phyloP scores from a whole-genome alignment of 1,139 yeast species.

The Chernovozyma aurita region DNA sequence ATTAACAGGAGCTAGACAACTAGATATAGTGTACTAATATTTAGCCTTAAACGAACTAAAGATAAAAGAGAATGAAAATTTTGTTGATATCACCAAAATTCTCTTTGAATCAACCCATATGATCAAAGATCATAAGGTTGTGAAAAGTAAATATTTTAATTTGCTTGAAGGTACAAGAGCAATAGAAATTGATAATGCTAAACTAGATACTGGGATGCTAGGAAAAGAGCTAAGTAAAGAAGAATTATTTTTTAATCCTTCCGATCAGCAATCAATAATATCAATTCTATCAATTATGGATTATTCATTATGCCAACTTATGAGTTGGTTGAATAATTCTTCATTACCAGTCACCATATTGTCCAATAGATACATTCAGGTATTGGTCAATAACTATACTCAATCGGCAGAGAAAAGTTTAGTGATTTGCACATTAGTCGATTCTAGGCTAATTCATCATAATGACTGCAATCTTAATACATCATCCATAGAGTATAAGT shows the following conservation, averaged over 20 bases:
- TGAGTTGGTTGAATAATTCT: slow-evolving; percentile 61
- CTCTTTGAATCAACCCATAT: slow-evolving; percentile 27
- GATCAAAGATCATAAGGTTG: slow-evolving; percentile 39
- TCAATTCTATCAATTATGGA: slow-evolving; percentile 45
- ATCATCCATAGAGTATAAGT: slow-evolving; percentile 13
- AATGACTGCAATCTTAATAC: slow-evolving; percentile 3
- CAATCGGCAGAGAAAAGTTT: slow-evolving; percentile 5
- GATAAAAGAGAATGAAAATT: slow-evolving; percentile 11
- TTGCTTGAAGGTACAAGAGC: slow-evolving; percentile 74
- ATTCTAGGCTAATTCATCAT: slow-evolving; percentile 12
- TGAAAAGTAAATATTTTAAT: slow-evolving; percentile 51
- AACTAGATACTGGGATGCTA: slow-evolving; percentile 61
- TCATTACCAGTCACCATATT: slow-evolving; percentile 60
- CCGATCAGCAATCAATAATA: slow-evolving; percentile 24
- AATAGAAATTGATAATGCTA: slow-evolving; percentile 57
- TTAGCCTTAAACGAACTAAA: slow-evolving; percentile 1
- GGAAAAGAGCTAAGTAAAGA: slow-evolving; percentile 23
- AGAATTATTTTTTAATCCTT: slow-evolving; percentile 38
- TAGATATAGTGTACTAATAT: background rate
- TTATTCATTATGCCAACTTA: slow-evolving; percentile 38
- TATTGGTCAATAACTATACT: slow-evolving; percentile 40
- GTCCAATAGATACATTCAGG: slow-evolving; percentile 62
- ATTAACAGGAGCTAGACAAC: too few relatives aligned
- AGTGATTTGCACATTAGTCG: slow-evolving; percentile 17
- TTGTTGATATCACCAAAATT: slow-evolving; percentile 42